A percentile compares a stretch with the other conserved stretches of the same genome.
These are phyloP conservation scores for Hanseniaspora nectarophila DNA, from an alignment of 805 yeast genomes.

Conservation along the genomic window DNA sequence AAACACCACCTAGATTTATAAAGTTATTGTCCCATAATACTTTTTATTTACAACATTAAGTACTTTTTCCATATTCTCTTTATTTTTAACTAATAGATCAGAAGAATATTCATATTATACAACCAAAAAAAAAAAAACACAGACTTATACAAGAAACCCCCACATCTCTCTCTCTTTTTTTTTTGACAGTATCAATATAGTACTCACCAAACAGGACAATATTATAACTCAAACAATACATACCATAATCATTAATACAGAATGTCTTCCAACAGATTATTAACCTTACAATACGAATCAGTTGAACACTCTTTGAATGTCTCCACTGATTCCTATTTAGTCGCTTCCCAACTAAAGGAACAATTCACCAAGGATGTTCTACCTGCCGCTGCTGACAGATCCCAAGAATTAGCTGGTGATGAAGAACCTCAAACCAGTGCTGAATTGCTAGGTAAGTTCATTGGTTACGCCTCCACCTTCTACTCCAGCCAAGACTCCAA, in stretches of 20 bases:
- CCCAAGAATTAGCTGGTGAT: constrained; percentile 76
- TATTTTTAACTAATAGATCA: too few species aligned
- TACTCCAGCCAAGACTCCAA: constrained; percentile 30
- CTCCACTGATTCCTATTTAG: constrained; percentile 67
- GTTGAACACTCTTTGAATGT: constrained; percentile 81
- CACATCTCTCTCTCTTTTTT: too few species aligned
- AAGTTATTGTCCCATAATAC: too few species aligned
- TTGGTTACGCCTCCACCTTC: constrained; percentile 54
- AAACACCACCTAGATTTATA: too few species aligned
- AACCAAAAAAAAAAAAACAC: too few species aligned
- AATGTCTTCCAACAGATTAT: constrained; percentile 51
- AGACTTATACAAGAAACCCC: too few species aligned
- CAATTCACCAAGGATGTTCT: constrained; percentile 63
- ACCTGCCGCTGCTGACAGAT: constrained; percentile 41
- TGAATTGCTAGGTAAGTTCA: constrained; percentile 71
- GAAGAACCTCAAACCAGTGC: constrained; percentile 80
- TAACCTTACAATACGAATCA: constrained; percentile 71
- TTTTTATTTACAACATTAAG: too few species aligned
- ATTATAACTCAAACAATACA: neutral
- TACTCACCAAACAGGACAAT: too few species aligned
- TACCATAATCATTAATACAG: neutral
- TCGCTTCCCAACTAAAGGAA: constrained; percentile 76
- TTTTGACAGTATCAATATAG: too few species aligned
- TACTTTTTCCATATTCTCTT: too few species aligned
- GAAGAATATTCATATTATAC: too few species aligned